These are phyloP conservation scores for Setaria viridis DNA, from an alignment of 202 grass and related monocot species.

Conservation along the genomic window DNA sequence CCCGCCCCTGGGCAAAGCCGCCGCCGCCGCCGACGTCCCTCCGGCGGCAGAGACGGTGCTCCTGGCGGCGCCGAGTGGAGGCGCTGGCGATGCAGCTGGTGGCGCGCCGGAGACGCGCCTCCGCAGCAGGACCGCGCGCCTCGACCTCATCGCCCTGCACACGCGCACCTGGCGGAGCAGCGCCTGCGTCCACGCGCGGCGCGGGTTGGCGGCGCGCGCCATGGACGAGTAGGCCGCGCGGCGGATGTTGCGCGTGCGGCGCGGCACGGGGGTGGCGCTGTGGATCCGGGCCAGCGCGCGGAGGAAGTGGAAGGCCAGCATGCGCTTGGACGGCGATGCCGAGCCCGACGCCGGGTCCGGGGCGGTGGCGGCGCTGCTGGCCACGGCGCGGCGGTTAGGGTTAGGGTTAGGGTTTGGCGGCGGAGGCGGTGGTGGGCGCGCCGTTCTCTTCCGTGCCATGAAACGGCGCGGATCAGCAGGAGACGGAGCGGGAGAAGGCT, in stretches of 20 bases:
- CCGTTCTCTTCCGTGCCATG: slow-evolving; percentile 62
- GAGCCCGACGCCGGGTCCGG: neutral
- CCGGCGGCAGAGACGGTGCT: neutral
- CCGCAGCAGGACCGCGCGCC: slow-evolving; percentile 37
- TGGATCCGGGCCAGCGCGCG: slow-evolving; percentile 70
- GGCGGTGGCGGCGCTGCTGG: neutral
- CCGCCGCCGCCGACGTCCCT: neutral
- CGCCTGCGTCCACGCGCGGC: slow-evolving; percentile 62
- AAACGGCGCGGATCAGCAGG: slow-evolving; percentile 12
- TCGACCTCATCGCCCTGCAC: neutral
- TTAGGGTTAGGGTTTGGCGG: slow-evolving; percentile 69
- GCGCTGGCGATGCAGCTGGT: neutral
- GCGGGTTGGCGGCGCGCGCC: slow-evolving; percentile 54
- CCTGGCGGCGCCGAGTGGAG: neutral
- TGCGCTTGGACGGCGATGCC: slow-evolving; percentile 42
- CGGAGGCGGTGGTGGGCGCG: neutral
- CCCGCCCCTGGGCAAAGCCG: neutral
- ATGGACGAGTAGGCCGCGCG: slow-evolving; percentile 82
- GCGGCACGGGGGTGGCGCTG: slow-evolving; percentile 30
- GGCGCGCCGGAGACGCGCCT: slow-evolving; percentile 39
- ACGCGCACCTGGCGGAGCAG: slow-evolving; percentile 59
- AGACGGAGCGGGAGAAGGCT: neutral
- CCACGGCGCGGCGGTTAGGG: slow-evolving; percentile 47
- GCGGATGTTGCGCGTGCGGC: slow-evolving; percentile 64
- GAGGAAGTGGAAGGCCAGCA: slow-evolving; percentile 79